Evolutionary conservation across 345 rosid genomes (phyloP).

Genomic region (Trapa incisa): DNA sequence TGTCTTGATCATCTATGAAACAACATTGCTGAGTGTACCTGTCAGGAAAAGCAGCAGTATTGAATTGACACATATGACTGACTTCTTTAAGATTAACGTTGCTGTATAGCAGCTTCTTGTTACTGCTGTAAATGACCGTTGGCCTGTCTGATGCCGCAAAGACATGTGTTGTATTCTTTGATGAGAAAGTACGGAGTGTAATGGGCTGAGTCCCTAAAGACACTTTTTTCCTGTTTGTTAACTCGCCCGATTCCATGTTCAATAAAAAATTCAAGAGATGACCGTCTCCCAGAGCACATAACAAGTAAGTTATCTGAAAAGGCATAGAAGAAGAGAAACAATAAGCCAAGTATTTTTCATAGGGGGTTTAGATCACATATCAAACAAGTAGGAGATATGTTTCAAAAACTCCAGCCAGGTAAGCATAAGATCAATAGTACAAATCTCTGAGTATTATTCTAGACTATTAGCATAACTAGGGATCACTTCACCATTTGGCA

Average conservation of each 20-base stretch:
- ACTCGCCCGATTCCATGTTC: constrained; percentile 59
- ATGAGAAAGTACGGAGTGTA: constrained; percentile 90
- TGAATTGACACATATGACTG: constrained; percentile 90
- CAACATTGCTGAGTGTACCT: constrained; percentile 26
- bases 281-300: constrained; percentile 97
- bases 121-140: constrained; percentile 92
- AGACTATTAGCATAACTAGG: background rate
- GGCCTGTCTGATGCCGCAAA: constrained; percentile 98
- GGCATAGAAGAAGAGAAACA: constrained; percentile 1
- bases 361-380: no score
- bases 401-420: background rate
- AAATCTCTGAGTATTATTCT: background rate
- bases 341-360: background rate
- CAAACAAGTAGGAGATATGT: background rate
- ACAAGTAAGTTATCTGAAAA: constrained; percentile 69
- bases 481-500: background rate
- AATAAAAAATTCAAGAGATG: constrained; percentile 76
- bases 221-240: constrained; percentile 74
- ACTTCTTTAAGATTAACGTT: constrained; percentile 96
- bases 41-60: constrained; percentile 94
- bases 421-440: background rate
- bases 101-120: constrained; percentile 88
- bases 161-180: constrained; percentile 79
- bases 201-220: constrained; percentile 93
- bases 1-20: background rate